A percentile compares a stretch with the other conserved stretches of the same genome.
These are phyloP conservation scores for Trichoderma aggressivum DNA, from an alignment of 2,329 filamentous ascomycete species.

Conservation along the genomic window DNA sequence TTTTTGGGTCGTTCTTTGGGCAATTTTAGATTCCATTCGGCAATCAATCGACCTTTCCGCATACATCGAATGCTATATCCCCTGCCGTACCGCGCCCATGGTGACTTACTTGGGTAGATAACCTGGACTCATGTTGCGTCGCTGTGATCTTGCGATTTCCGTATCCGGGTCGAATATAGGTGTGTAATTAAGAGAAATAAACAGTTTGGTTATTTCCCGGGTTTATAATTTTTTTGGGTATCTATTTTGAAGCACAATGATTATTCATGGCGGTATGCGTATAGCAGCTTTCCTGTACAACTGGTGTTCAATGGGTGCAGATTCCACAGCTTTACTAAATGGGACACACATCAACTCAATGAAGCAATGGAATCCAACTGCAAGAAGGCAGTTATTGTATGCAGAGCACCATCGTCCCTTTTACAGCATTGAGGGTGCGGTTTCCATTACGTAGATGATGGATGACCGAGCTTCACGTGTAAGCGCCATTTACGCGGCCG, in stretches of 20 bases:
- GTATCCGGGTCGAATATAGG: neutral
- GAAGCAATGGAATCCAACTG: neutral
- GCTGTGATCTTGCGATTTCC: neutral
- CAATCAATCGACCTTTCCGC: neutral
- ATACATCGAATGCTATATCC: neutral
- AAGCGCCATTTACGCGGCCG: slow-evolving; percentile 1
- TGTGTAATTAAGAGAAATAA: neutral
- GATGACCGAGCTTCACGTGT: neutral
- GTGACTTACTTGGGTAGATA: neutral
- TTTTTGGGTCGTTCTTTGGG: neutral
- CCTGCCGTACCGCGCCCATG: neutral
- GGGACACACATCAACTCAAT: neutral
- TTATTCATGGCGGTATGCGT: too few species aligned
- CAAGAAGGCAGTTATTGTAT: neutral
- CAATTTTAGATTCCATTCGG: neutral
- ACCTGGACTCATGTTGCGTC: neutral
- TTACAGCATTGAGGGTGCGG: neutral
- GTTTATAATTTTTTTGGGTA: too few species aligned
- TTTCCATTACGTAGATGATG: neutral
- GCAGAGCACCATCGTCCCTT: neutral
- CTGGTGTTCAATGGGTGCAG: too few species aligned
- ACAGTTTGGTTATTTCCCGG: neutral
- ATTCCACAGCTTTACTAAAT: neutral
- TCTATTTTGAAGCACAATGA: too few species aligned
- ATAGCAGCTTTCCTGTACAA: too few species aligned